Conservation (phyloP, 2,329 filamentous ascomycete genomes). For the Coniochaeta pulveracea region DNA sequence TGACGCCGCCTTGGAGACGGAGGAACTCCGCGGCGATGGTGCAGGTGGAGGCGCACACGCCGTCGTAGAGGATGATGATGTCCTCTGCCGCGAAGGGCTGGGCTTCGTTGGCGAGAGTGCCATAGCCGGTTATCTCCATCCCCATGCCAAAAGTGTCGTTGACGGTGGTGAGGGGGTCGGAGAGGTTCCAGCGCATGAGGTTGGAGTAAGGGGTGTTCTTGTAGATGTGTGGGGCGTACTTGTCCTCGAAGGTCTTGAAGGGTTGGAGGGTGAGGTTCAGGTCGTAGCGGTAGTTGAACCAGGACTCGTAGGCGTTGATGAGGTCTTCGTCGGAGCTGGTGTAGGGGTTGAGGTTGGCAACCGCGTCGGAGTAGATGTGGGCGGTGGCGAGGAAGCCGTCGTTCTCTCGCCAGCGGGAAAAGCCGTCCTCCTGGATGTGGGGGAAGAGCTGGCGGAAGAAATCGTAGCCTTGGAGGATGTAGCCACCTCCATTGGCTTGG, state of each 20-base stretch:
- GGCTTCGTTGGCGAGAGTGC: slow-evolving; percentile 31
- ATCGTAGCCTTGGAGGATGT: slow-evolving; percentile 48
- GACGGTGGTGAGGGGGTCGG: slow-evolving; percentile 26
- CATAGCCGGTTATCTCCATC: slow-evolving; percentile 38
- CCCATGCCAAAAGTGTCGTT: slow-evolving; percentile 29
- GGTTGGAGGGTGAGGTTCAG: slow-evolving; percentile 35
- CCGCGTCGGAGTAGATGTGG: slow-evolving; percentile 28
- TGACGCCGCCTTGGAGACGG: slow-evolving; percentile 37
- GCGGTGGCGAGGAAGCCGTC: slow-evolving; percentile 31
- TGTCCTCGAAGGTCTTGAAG: slow-evolving; percentile 35
- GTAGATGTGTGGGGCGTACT: slow-evolving; percentile 27
- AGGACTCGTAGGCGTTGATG: slow-evolving; percentile 32
- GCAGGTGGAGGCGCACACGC: slow-evolving; percentile 47
- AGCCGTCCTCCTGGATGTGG: slow-evolving; percentile 24
- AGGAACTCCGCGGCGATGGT: slow-evolving; percentile 44
- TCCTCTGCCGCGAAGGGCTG: slow-evolving; percentile 46
- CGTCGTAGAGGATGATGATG: slow-evolving; percentile 47
- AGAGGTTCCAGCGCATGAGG: slow-evolving; percentile 38
- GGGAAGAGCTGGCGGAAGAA: slow-evolving; percentile 47
- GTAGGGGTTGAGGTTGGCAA: slow-evolving; percentile 31
- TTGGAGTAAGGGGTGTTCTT: slow-evolving; percentile 42
- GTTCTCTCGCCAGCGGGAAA: slow-evolving; percentile 31
- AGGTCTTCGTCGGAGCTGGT: slow-evolving; percentile 23
- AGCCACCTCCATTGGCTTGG: slow-evolving; percentile 46
- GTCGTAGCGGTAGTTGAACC: slow-evolving; percentile 38